Evolutionary conservation across 768 basidiomycete species (phyloP), one percentile per base, ranked within the genome.

Genomic region (Kwoniella pini): DNA sequence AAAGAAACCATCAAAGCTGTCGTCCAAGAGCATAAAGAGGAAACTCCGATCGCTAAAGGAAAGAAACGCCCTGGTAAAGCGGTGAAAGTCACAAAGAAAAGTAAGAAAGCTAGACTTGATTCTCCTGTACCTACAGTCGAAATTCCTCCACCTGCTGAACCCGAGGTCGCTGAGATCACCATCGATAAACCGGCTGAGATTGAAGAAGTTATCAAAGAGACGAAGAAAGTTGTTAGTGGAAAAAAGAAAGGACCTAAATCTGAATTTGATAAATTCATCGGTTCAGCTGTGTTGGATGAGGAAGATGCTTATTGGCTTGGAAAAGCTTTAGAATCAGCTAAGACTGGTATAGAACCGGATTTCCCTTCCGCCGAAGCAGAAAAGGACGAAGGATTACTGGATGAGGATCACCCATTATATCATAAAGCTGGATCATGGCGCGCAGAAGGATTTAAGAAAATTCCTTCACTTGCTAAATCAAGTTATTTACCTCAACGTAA

Each of bases 381-480:
- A 7, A 42, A 50, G 12, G 58, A 60, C 4, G 68, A 71, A 21
- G 54, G 56, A 38, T 12, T 62, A 42, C 46, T 68, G 28, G 67
- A 71, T 46, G 69, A 71, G 36, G 58, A 57, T 4, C 70, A 69
- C 22, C 61, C 65, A 6, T 48, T 69, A 19, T 86, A 85, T 54
- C 92, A 95, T 74, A 67, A 85, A 49, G 88, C 89, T 1, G 93
- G 94, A 22, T 88, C 90, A 30, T 91, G 92, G 17, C 86, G 95
- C 15, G 91, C 93, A 1, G 91, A 97, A 77, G 95, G 96, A 3
- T 93, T 87, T 79, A 95, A 95, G 84, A 90, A 92, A 81, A 91
- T 98, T 76, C 87, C 91, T 0, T 88, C 91, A 70, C 85, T 87
- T 5, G 90, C 92, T 76, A 96, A 96, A 81, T 88, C 91, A 0